phyloP scores from a whole-genome alignment of 2,329 filamentous ascomycete genomes.

The Alternaria alternata region DNA sequence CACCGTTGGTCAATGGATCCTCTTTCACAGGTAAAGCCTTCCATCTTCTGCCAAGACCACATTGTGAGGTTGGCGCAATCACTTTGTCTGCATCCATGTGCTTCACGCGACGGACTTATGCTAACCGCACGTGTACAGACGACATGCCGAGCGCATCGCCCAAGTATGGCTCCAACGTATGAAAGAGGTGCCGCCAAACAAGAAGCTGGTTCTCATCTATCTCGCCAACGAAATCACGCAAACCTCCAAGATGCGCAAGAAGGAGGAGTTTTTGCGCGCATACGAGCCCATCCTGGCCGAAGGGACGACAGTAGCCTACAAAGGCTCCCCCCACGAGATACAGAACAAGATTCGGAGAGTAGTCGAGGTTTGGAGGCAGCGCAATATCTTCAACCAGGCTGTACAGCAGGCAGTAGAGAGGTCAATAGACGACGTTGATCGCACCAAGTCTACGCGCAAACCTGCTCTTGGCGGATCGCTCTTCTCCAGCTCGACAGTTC shows the following conservation, averaged over 20 bases:
- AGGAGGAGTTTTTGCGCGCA: slow-evolving; percentile 89
- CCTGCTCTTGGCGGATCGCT: slow-evolving; percentile 72
- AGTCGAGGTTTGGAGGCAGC: slow-evolving; percentile 91
- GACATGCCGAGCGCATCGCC: slow-evolving; percentile 90
- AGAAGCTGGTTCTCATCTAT: slow-evolving; percentile 90
- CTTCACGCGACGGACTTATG: not conserved
- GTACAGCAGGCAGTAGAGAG: slow-evolving; percentile 84
- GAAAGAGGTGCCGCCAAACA: slow-evolving; percentile 84
- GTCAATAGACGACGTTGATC: slow-evolving; percentile 73
- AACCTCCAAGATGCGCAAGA: slow-evolving; percentile 90
- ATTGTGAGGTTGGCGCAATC: slow-evolving; percentile 10
- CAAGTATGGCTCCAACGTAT: slow-evolving; percentile 90
- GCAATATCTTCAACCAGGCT: slow-evolving; percentile 80
- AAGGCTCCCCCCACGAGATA: slow-evolving; percentile 80
- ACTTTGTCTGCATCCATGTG: slow-evolving; percentile 1
- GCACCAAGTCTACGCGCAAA: slow-evolving; percentile 62
- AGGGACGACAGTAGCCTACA: slow-evolving; percentile 89
- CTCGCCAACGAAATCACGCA: slow-evolving; percentile 97
- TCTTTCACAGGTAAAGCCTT: slow-evolving; percentile 86
- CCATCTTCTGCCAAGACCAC: slow-evolving; percentile 5
- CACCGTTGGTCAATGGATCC: slow-evolving; percentile 97
- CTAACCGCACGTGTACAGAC: slow-evolving; percentile 62
- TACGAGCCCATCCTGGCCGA: slow-evolving; percentile 93
- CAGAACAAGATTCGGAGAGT: slow-evolving; percentile 88
- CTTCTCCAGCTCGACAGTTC: slow-evolving; percentile 70